A percentile compares a stretch with the other conserved stretches of the same genome.
Evolutionary conservation across 768 basidiomycete genomes (phyloP).

Genomic region (Epithele typhae): DNA sequence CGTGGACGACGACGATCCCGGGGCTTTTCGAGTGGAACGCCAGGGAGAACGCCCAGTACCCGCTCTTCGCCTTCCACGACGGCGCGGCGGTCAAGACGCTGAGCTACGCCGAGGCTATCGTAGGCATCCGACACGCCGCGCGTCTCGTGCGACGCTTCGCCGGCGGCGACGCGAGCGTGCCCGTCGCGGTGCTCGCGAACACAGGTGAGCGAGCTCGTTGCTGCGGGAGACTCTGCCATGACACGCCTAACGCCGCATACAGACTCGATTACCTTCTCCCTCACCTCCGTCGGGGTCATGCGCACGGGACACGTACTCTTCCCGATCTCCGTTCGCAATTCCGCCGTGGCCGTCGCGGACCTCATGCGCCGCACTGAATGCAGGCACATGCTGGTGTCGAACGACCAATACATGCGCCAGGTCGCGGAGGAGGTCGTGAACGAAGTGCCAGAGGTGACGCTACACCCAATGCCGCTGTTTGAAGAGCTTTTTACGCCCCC

Average conservation of each 20-base stretch:
- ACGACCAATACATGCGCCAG: not conserved
- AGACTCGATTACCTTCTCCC: conserved; percentile 22
- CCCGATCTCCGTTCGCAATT: conserved; percentile 30
- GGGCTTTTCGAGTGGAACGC: conserved; percentile 34
- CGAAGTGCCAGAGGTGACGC: not conserved
- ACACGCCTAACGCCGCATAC: not conserved
- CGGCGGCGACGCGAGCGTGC: conserved; percentile 4
- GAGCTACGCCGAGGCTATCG: conserved; percentile 21
- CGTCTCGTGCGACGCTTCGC: conserved; percentile 6
- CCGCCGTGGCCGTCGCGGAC: conserved; percentile 26
- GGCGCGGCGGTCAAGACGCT: conserved; percentile 14
- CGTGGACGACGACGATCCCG: conserved; percentile 24
- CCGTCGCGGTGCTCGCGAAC: conserved; percentile 19
- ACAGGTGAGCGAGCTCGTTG: conserved; percentile 1
- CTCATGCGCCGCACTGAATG: conserved; percentile 11
- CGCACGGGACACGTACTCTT: conserved; percentile 23
- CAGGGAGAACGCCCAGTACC: conserved; percentile 28
- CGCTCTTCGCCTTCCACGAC: conserved; percentile 25
- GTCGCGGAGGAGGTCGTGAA: not conserved
- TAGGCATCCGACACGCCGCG: conserved; percentile 24
- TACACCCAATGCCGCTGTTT: not conserved
- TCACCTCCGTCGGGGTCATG: conserved; percentile 15
- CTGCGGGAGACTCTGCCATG: not conserved
- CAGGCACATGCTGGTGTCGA: not conserved
- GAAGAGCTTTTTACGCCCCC: not conserved